Evolutionary conservation across 169 alveolate species (phyloP), one percentile per base, ranked within the genome.

Genomic region (Cryptosporidium felis): DNA sequence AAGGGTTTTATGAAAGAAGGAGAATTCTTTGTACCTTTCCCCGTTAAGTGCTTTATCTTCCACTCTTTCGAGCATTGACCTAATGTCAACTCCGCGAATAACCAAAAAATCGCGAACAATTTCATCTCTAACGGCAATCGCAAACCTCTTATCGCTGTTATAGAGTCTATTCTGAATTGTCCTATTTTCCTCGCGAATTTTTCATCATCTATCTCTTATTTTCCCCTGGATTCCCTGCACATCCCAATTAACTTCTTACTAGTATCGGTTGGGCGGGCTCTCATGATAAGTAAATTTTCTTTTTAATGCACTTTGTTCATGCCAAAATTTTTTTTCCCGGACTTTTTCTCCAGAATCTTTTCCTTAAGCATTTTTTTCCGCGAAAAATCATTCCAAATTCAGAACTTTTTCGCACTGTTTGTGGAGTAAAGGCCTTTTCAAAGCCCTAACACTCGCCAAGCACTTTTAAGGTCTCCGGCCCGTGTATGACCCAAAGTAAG

Each of bases 221-320:
- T 28, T 14, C 10, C 1, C n/a, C 42, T 30, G 21, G 36, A 56
- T 28, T 56, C 9, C 4, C 23, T 56, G 18, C 41, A 28, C 44
- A 28, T 10, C 42, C 42, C 5, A n/a, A 3, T 49, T 49, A 32
- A 2, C 18, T 21, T 21, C 18, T 49, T 49, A 49, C 60, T 49
- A 42, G 63, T 56, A 56, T 23, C 63, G 42, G 32, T 56, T 42
- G 26, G 63, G 63, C 63, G 63, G 63, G 63, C 16, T 21, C 8
- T 30, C 3, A 12, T 3, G 16, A 1, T 0, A 10, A 3, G 10
- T 23, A 56, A 4, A 5, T 0, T 5, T 28, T 1, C 8, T 3
- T 56, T n/a, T n/a, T n/a, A n/a, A n/a, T n/a, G n/a, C n/a, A n/a
- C n/a, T n/a, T n/a, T n/a, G n/a, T n/a, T n/a, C n/a, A n/a, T n/a